Percentiles rank a stretch among this genome's conserved stretches.
phyloP scores from a whole-genome alignment of 257 asterid species.

The Linaria vulgaris region DNA sequence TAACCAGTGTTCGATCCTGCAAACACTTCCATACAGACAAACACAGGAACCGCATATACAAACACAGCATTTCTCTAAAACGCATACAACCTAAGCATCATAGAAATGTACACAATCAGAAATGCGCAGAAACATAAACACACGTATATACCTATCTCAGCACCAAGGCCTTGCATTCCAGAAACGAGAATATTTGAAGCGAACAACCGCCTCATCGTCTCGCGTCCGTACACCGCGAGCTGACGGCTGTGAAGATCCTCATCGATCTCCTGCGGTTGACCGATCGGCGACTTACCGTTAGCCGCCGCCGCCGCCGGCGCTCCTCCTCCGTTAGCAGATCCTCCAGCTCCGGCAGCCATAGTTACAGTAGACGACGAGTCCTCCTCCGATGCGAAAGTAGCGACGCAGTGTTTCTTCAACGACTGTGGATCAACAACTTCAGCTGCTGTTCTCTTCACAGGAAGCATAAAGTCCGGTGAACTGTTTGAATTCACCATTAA shows the following conservation, averaged over 20 bases:
- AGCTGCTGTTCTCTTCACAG: conserved; percentile 39
- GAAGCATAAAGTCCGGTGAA: conserved; percentile 40
- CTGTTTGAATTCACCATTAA: conserved; percentile 36
- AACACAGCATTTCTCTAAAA: too few species aligned
- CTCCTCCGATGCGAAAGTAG: conserved; percentile 23
- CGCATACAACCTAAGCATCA: too few species aligned
- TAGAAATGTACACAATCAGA: neutral
- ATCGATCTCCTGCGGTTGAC: conserved; percentile 26
- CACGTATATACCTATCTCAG: conserved; percentile 34
- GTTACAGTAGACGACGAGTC: conserved; percentile 15
- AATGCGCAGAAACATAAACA: neutral
- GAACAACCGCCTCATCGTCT: conserved; percentile 47
- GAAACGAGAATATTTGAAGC: conserved; percentile 47
- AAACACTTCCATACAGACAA: too few species aligned
- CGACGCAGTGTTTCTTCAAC: conserved; percentile 30
- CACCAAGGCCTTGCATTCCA: conserved; percentile 51
- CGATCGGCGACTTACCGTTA: conserved; percentile 23
- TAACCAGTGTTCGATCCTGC: too few species aligned
- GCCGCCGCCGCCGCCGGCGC: too few species aligned
- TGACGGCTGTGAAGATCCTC: conserved; percentile 42
- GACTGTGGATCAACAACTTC: conserved; percentile 32
- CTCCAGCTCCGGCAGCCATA: conserved; percentile 32
- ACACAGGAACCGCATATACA: too few species aligned
- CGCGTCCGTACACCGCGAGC: conserved; percentile 40
- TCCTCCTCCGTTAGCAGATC: conserved; percentile 2